These are phyloP conservation scores for Colletotrichum graminicola DNA, from an alignment of 2,329 filamentous ascomycete species.

Conservation along the genomic window DNA sequence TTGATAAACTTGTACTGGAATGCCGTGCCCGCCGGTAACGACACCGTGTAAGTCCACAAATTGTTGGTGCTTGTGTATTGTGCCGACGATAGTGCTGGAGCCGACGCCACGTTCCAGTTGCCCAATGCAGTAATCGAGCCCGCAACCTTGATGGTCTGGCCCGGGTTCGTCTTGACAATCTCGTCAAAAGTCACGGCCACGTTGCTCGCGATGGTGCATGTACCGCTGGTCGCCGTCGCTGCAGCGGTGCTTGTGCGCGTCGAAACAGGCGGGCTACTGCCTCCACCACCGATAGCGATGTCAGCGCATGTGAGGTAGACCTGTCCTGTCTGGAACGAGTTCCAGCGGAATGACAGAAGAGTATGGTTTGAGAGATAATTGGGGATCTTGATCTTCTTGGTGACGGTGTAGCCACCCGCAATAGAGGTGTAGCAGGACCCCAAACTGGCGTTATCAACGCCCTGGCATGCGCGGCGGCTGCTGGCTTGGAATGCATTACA, in stretches of 20 bases:
- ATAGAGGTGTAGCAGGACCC: conserved; percentile 65
- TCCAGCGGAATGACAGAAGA: conserved; percentile 65
- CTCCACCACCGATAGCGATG: conserved; percentile 56
- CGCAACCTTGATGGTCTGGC: conserved; percentile 63
- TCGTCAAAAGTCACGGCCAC: conserved; percentile 59
- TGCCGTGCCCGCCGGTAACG: conserved; percentile 62
- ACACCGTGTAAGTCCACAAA: conserved; percentile 66
- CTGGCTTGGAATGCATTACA: conserved; percentile 59
- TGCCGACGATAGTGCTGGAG: conserved; percentile 62
- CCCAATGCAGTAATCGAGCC: conserved; percentile 57
- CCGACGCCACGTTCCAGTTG: conserved; percentile 54
- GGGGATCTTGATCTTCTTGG: conserved; percentile 64
- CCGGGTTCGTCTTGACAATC: conserved; percentile 59
- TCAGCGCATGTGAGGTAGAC: conserved; percentile 67
- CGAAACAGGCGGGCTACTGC: conserved; percentile 39
- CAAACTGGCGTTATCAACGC: conserved; percentile 58
- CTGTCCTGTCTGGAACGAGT: conserved; percentile 66
- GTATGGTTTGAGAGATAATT: conserved; percentile 63
- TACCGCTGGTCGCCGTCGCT: conserved; percentile 39
- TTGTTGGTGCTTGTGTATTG: conserved; percentile 67
- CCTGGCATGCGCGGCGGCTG: conserved; percentile 56
- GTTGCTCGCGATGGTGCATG: conserved; percentile 50
- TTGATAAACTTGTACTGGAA: conserved; percentile 75
- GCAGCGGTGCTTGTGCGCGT: conserved; percentile 42
- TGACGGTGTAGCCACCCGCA: conserved; percentile 65